A percentile compares a stretch with the other conserved stretches of the same genome.
phyloP scores from a whole-genome alignment of 2,329 filamentous ascomycete genomes.

The Neonectria punicea region DNA sequence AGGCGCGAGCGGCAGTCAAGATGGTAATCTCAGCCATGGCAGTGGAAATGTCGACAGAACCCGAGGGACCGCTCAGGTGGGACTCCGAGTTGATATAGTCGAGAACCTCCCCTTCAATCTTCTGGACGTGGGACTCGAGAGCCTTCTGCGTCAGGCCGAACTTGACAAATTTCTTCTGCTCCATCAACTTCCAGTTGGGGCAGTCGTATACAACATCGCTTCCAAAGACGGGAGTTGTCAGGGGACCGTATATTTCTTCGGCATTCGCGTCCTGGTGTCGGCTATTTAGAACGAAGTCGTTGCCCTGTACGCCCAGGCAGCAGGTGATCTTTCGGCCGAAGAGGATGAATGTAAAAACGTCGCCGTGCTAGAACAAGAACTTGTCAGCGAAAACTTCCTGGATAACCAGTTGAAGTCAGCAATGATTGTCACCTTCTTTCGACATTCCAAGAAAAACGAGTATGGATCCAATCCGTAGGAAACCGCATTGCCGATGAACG shows the following conservation, averaged over 20 bases:
- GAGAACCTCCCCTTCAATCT: conserved; percentile 76
- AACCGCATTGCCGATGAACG: conserved; percentile 75
- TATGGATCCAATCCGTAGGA: conserved; percentile 78
- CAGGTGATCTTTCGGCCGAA: conserved; percentile 62
- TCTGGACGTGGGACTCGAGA: conserved; percentile 72
- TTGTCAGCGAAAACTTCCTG: neutral
- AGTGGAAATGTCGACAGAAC: conserved; percentile 71
- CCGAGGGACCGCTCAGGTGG: conserved; percentile 67
- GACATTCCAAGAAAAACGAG: conserved; percentile 72
- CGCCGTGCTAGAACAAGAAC: conserved; percentile 54
- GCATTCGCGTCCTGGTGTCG: conserved; percentile 63
- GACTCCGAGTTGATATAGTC: conserved; percentile 69
- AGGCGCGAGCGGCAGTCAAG: conserved; percentile 80
- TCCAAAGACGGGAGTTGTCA: conserved; percentile 73
- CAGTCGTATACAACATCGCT: conserved; percentile 86
- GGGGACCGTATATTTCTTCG: conserved; percentile 63
- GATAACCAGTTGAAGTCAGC: accelerated
- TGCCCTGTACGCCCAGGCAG: conserved; percentile 61
- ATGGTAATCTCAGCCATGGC: conserved; percentile 82
- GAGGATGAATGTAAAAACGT: conserved; percentile 65
- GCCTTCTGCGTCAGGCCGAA: conserved; percentile 74
- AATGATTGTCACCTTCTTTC: conserved; percentile 67
- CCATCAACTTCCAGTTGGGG: conserved; percentile 86
- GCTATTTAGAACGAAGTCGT: conserved; percentile 67
- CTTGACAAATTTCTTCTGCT: conserved; percentile 88